Evolutionary conservation across 2,329 filamentous ascomycete species (phyloP), one percentile per base, ranked within the genome.

Genomic region (Capronia coronata): DNA sequence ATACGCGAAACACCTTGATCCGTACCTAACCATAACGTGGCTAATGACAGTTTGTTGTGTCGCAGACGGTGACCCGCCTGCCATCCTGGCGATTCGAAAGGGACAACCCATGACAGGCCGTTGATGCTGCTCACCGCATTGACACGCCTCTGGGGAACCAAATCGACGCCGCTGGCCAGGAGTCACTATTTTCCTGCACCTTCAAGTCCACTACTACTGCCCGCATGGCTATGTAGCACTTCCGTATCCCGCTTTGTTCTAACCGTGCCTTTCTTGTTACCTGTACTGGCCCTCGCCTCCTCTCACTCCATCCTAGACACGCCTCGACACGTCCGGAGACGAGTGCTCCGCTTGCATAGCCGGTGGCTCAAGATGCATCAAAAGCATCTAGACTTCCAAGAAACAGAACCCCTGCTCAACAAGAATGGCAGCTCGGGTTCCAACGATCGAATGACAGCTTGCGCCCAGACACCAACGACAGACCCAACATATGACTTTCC

Each of bases 361-460:
- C 34, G 34, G 11, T 25, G 2, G 21, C 39, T 48, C 40, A 52
- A 41, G n/a, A 52, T 52, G 49, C 44, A 47, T 27, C 29, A 14
- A 13, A 23, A 44, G 18, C 27, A 22, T 37, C n/a, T 43, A 4
- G 40, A 52, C 32, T 6, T 34, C 10, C 23, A 44, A 34, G 34
- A 14, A 22, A 43, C 30, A 32, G 37, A 47, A 18, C 49, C 49
- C 21, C 13, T 48, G 25, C 25, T 52, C 39, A 48, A 30, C 21
- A 38, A 52, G 14, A 32, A 34, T 11, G 8, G 25, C n/a, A 32
- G 35, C 23, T 23, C 32, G 11, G 13, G 27, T n/a, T 18, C 35
- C 7, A 22, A 35, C n/a, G 39, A 14, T 13, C 3, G 21, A 25
- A 9, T 25, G 2, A 30, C 29, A 8, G 41, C 44, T 41, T 44